Percentiles rank a stretch among this genome's conserved stretches.
Evolutionary conservation across 2,329 filamentous ascomycete species (phyloP).

Genomic region (Hypoxylon sp.): DNA sequence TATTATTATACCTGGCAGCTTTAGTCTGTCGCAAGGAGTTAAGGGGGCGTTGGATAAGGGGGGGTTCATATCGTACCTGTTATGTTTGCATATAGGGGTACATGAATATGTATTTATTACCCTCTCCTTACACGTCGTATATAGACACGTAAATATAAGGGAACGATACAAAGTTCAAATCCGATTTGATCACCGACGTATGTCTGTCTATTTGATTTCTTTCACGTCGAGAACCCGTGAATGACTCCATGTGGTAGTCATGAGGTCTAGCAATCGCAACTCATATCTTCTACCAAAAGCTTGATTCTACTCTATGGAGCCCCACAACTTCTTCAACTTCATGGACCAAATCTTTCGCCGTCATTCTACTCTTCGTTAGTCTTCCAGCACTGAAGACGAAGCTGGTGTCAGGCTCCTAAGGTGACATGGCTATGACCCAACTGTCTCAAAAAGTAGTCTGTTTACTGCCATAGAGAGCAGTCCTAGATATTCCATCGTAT

Average conservation of each 20-base stretch:
- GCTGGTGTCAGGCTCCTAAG: background rate
- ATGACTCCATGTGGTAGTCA: too few species aligned
- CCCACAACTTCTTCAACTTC: conserved; percentile 1
- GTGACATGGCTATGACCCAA: background rate
- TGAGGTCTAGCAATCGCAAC: too few species aligned
- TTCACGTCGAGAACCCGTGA: background rate
- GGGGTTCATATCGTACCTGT: background rate
- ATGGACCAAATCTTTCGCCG: background rate
- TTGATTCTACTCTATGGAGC: background rate
- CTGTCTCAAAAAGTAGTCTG: background rate
- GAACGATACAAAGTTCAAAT: background rate
- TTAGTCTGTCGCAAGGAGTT: conserved; percentile 10
- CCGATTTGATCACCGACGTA: background rate
- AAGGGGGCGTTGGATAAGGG: background rate
- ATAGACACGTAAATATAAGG: background rate
- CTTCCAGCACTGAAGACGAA: background rate
- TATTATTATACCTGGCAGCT: conserved; percentile 16
- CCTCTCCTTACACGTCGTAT: background rate
- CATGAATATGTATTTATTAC: conserved; percentile 3
- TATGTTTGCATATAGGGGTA: background rate
- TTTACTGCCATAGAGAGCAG: background rate
- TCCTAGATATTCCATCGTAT: background rate
- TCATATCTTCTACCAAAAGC: too few species aligned
- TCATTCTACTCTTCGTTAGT: background rate
- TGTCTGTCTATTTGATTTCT: background rate